These are phyloP conservation scores for Geranomyces variabilis DNA, from an alignment of 192 early-diverging fungal genomes.

Conservation along the genomic window DNA sequence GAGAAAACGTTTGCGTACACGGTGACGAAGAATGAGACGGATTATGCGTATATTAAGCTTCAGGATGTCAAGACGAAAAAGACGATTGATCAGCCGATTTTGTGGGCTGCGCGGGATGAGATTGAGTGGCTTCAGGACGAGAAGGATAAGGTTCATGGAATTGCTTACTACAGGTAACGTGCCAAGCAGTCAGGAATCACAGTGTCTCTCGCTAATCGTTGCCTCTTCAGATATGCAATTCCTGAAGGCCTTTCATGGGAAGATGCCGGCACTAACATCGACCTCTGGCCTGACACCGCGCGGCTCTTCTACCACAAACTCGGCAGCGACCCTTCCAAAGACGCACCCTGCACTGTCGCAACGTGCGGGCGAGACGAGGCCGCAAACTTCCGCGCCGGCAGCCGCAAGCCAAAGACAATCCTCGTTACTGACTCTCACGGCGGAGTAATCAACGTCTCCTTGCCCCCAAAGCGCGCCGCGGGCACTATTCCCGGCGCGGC, in stretches of 20 bases:
- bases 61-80: conserved; percentile 13
- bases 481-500: neutral
- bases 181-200: too few relatives aligned
- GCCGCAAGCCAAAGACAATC: neutral
- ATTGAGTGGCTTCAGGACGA: conserved; percentile 12
- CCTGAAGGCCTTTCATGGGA: conserved; percentile 26
- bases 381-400: neutral
- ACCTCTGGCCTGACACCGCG: conserved; percentile 6
- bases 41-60: conserved; percentile 26
- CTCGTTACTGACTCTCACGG: neutral
- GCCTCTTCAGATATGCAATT: neutral
- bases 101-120: conserved; percentile 4
- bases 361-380: neutral
- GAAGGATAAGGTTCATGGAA: neutral
- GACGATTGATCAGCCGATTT: conserved; percentile 16
- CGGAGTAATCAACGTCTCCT: neutral
- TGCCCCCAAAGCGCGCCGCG: conserved; percentile 1
- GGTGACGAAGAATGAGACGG: conserved; percentile 36
- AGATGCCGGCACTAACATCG: conserved; percentile 20
- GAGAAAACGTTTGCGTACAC: conserved; percentile 24
- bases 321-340: conserved; percentile 7
- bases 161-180: conserved; percentile 25
- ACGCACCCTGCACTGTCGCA: conserved; percentile 2
- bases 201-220: too few relatives aligned
- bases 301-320: conserved; percentile 20